phyloP scores from a whole-genome alignment of 345 rosid species.

The Firmiana major region DNA sequence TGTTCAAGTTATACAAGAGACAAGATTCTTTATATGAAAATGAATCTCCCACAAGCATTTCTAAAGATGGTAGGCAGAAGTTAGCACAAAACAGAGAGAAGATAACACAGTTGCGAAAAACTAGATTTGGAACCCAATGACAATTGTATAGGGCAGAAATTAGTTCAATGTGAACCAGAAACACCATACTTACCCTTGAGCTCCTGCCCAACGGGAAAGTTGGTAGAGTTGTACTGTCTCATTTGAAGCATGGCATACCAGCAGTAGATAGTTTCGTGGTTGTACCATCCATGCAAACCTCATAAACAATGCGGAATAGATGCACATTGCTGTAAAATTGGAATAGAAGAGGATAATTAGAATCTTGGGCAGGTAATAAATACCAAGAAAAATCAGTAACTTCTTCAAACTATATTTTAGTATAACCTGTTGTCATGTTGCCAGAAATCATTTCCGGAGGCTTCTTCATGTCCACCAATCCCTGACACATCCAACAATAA shows the following conservation, averaged over 20 bases:
- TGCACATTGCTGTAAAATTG: slow-evolving; percentile 56
- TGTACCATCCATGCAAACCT: slow-evolving; percentile 94
- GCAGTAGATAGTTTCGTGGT: slow-evolving; percentile 77
- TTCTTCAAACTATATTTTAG: background rate
- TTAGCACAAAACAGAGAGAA: background rate
- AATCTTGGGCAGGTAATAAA: background rate
- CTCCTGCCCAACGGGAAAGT: slow-evolving; percentile 80
- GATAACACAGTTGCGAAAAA: background rate
- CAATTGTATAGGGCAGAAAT: background rate
- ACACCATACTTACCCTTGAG: slow-evolving; percentile 51
- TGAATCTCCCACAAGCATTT: background rate
- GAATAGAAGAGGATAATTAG: background rate
- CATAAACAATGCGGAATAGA: slow-evolving; percentile 76
- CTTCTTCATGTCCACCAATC: slow-evolving; percentile 80
- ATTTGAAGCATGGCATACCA: slow-evolving; percentile 92
- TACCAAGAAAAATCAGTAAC: background rate
- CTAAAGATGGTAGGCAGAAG: background rate
- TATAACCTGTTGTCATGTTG: slow-evolving; percentile 71
- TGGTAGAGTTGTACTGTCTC: slow-evolving; percentile 96
- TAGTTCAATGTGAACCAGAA: background rate
- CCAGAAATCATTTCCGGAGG: slow-evolving; percentile 96
- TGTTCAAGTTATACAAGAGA: background rate
- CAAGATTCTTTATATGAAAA: background rate
- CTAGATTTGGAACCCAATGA: background rate
- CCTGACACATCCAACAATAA: slow-evolving; percentile 41